Evolutionary conservation across 2,329 filamentous ascomycete genomes (phyloP), one percentile per base, ranked within the genome.

Genomic region (Zymoseptoria brevis): DNA sequence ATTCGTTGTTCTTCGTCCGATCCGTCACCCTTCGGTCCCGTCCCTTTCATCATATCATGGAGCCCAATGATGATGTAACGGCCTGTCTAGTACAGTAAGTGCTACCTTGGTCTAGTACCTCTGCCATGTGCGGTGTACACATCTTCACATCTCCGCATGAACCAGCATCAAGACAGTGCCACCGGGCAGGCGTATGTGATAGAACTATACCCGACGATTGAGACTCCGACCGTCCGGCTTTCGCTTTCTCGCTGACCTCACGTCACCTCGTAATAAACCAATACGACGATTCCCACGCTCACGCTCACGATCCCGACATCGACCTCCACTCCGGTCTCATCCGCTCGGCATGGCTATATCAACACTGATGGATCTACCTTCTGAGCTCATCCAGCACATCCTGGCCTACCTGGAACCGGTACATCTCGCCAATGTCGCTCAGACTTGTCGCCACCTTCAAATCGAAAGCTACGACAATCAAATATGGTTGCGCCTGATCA

Each of bases 341-440:
- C 8, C 35, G 35, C 7, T n/a, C 35, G 13, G 13, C 35, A 53
- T 29, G 51, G 29, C 22, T 9, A 26, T 8, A 53, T 55, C 22
- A 29, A 19, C 55, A 16, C 62, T 89, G 7, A 71, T 84, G 29
- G 70, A 74, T 19, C 80, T 96, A 0, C 92, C 92, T 0, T 74
- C 83, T 11, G 92, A 96, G 72, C 78, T 96, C 8, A 77, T 96
- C 30, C 82, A 88, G 64, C 76, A 81, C n/a, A 85, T 96, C 53
- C 76, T 96, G 13, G 78, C 78, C 35, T 85, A 83, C 68, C 80
- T 96, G 4, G 74, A 81, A 0, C 81, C 89, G 0, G 64, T 77
- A 48, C 87, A 91, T 59, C 81, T 96, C 9, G 79, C 79, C 24
- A 73, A 75, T 1, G 71, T 86, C 11, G 82, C 85, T 1, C 75